Conservation (phyloP, 192 early-diverging fungal species). For the Coemansia sp. region DNA sequence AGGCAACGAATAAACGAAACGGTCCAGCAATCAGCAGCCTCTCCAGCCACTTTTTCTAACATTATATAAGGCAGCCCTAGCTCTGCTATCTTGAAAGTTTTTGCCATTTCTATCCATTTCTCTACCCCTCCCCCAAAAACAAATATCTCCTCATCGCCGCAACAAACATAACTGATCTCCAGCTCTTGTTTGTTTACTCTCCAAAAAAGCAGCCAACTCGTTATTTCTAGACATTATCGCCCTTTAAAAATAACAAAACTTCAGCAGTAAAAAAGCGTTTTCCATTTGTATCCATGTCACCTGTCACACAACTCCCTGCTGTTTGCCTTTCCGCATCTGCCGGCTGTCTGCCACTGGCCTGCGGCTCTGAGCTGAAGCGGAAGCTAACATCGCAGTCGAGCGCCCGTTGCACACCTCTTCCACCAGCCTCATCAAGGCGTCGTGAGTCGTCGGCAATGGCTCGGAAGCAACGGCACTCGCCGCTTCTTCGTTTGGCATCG, state of each 20-base stretch:
- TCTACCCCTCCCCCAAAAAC: background rate
- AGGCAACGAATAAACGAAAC: background rate
- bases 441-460: conserved; percentile 11
- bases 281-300: background rate
- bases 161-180: background rate
- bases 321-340: background rate
- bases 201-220: background rate
- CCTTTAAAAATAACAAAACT: background rate
- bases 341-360: background rate
- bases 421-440: conserved; percentile 11
- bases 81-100: background rate
- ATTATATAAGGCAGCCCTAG: conserved; percentile 9
- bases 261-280: background rate
- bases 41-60: background rate
- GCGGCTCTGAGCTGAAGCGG: background rate
- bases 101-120: background rate
- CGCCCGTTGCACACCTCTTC: background rate
- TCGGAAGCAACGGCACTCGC: conserved; percentile 20
- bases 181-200: background rate
- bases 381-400: background rate
- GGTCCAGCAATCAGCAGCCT: conserved; percentile 5
- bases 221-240: background rate
- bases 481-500: conserved; percentile 18
- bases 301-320: conserved; percentile 4
- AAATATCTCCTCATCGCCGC: background rate